Percentiles rank a stretch among this genome's conserved stretches.
Conservation (phyloP, 306 rosid genomes). For the Ceratonia siliqua region DNA sequence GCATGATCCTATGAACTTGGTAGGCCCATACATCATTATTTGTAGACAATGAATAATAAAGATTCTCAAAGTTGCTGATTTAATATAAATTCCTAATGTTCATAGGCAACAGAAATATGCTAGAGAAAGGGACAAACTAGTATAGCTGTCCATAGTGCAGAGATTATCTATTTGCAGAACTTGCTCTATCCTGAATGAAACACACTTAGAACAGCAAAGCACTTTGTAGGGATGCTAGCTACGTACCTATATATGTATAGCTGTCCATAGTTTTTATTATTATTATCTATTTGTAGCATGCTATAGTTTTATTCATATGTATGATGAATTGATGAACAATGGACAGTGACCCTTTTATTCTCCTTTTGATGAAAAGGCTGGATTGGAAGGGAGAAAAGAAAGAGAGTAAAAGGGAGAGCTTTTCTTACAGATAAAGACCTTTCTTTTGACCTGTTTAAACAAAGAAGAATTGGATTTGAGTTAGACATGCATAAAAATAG, state of each 20-base stretch:
- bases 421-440: not conserved
- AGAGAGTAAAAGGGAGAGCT: not conserved
- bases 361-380: not conserved
- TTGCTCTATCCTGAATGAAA: not conserved
- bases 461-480: not conserved
- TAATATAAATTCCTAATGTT: not conserved
- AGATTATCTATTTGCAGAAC: constrained; percentile 17
- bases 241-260: too few species aligned
- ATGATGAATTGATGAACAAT: constrained; percentile 35
- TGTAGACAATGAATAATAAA: not conserved
- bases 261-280: too few species aligned
- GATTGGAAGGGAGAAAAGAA: not conserved
- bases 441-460: not conserved
- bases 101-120: not conserved
- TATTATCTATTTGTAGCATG: too few species aligned
- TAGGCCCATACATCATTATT: not conserved
- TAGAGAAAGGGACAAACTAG: constrained; percentile 34
- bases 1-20: not conserved
- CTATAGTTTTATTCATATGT: constrained; percentile 22
- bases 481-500: too few species aligned
- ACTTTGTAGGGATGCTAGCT: constrained; percentile 19
- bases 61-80: not conserved
- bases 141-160: constrained; percentile 42
- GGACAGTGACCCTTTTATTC: constrained; percentile 45
- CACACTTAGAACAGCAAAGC: constrained; percentile 26